phyloP scores from a whole-genome alignment of 352 stramenopile genomes.

The Pythium sp. region DNA sequence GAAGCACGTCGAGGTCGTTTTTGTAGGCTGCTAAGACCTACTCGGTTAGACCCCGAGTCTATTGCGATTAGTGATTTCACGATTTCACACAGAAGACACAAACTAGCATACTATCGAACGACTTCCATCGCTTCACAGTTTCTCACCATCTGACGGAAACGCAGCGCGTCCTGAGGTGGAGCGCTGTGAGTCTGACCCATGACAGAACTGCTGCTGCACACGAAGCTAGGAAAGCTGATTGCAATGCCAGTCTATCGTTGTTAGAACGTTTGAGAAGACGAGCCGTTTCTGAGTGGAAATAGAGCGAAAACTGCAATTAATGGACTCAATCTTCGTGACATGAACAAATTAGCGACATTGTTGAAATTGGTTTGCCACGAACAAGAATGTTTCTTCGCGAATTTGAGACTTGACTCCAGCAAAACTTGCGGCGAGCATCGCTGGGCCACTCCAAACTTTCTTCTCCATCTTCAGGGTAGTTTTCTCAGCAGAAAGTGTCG shows the following conservation, averaged over 20 bases:
- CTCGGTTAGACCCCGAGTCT: background rate
- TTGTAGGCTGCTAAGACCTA: slow-evolving; percentile 52
- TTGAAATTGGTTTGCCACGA: background rate
- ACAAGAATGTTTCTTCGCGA: background rate
- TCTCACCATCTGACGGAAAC: slow-evolving; percentile 57
- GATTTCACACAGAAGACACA: background rate
- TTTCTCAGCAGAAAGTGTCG: slow-evolving; percentile 5
- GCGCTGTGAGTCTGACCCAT: slow-evolving; percentile 65
- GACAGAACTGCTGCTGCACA: background rate
- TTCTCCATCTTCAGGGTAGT: background rate
- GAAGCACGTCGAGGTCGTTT: slow-evolving; percentile 41
- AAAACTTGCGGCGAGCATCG: background rate
- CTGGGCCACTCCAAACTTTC: background rate
- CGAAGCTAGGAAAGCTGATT: background rate
- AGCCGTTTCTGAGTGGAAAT: background rate
- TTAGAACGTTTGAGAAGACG: background rate
- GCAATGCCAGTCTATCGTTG: background rate
- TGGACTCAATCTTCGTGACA: background rate
- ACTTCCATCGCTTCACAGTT: background rate
- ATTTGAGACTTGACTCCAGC: background rate
- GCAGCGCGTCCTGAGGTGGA: slow-evolving; percentile 41
- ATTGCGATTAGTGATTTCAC: background rate
- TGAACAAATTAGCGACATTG: background rate
- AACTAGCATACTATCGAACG: background rate
- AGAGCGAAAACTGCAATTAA: background rate